Percentiles rank a stretch among this genome's conserved stretches.
phyloP scores from a whole-genome alignment of 1,284 basidiomycete genomes.

The Leccinum fuscescens region DNA sequence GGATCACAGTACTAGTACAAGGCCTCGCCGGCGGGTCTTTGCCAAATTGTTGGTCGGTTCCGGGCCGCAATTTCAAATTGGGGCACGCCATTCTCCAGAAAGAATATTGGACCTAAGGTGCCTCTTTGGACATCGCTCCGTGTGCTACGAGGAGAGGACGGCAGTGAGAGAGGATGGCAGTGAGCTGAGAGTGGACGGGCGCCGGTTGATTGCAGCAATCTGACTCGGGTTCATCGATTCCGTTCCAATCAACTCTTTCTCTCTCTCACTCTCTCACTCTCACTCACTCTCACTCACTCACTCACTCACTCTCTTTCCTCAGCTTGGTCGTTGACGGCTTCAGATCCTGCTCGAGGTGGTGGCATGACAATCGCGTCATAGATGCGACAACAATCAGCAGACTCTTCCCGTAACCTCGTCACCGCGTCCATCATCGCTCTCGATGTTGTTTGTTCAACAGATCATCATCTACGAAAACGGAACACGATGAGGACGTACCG shows the following conservation, averaged over 20 bases:
- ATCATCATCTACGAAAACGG: not conserved
- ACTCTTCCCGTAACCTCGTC: conserved; percentile 42
- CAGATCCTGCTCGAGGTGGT: conserved; percentile 6
- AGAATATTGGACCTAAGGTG: too few species aligned
- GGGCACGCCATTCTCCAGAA: too few species aligned
- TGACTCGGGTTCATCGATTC: conserved; percentile 53
- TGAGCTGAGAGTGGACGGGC: too few species aligned
- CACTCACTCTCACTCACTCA: not conserved
- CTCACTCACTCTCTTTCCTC: not conserved
- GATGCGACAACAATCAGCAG: conserved; percentile 48
- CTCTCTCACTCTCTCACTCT: not conserved
- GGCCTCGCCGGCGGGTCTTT: too few species aligned
- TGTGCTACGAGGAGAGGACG: too few species aligned
- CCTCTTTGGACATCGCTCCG: too few species aligned
- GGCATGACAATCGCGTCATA: conserved; percentile 43
- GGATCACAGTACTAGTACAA: too few species aligned
- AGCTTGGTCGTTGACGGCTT: not conserved
- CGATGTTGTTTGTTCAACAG: conserved; percentile 45
- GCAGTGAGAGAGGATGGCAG: too few species aligned
- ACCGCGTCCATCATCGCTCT: conserved; percentile 65
- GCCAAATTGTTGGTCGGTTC: too few species aligned
- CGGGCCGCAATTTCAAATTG: too few species aligned
- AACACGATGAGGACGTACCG: conserved; percentile 34
- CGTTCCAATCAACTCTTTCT: conserved; percentile 21
- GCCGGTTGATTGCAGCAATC: conserved; percentile 39